Evolutionary conservation across 2,329 filamentous ascomycete species (phyloP).

Genomic region (Alternaria metachromatica): DNA sequence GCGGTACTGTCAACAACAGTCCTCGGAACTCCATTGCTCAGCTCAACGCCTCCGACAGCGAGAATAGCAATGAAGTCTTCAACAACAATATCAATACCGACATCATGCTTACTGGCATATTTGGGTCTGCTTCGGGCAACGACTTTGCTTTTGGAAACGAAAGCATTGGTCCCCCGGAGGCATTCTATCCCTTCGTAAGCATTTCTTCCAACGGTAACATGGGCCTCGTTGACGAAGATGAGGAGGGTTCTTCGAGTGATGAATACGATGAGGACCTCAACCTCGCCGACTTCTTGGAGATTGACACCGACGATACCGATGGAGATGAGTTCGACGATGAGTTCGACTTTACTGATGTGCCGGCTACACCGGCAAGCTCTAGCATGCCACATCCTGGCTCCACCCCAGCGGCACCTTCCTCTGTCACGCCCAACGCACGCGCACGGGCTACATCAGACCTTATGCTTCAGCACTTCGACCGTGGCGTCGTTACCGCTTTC

Average conservation of each 20-base stretch:
- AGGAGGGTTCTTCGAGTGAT: constrained; percentile 63
- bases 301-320: constrained; percentile 45
- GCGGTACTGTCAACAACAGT: constrained; percentile 50
- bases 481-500: constrained; percentile 56
- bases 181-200: constrained; percentile 73
- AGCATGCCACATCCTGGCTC: constrained; percentile 36
- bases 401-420: constrained; percentile 36
- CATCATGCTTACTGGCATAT: constrained; percentile 79
- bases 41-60: constrained; percentile 48
- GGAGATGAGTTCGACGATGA: constrained; percentile 43
- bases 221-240: constrained; percentile 61
- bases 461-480: constrained; percentile 55
- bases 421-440: constrained; percentile 32
- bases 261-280: constrained; percentile 61
- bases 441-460: constrained; percentile 42
- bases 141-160: constrained; percentile 62
- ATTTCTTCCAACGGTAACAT: constrained; percentile 64
- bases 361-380: constrained; percentile 45
- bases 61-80: constrained; percentile 46
- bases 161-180: constrained; percentile 75
- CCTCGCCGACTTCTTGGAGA: constrained; percentile 49
- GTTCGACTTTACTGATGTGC: constrained; percentile 41
- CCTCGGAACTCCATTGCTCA: constrained; percentile 46
- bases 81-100: constrained; percentile 59
- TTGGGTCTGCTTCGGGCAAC: constrained; percentile 52